Evolutionary conservation across 768 basidiomycete species (phyloP).

Genomic region (Ephemerocybe angulata): DNA sequence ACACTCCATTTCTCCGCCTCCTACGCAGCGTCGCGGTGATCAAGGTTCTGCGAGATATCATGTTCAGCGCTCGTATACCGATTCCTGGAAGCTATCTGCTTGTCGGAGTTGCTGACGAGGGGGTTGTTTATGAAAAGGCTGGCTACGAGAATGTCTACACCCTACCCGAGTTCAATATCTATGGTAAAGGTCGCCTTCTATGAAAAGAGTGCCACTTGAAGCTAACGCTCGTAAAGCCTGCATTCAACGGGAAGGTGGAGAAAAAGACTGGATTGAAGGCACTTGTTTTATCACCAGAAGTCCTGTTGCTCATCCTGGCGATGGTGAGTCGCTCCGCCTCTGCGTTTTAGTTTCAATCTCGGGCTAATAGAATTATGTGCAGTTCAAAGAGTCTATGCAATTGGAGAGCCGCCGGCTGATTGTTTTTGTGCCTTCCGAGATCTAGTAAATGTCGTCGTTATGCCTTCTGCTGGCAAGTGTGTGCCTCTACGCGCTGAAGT

Average conservation of each 20-base stretch:
- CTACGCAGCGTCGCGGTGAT: conserved; percentile 58
- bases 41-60: conserved; percentile 67
- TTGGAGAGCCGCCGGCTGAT: too few relatives aligned
- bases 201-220: neutral
- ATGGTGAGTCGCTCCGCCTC: too few relatives aligned
- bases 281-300: conserved; percentile 62
- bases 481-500: too few relatives aligned
- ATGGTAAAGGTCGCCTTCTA: conserved; percentile 42
- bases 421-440: too few relatives aligned
- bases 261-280: conserved; percentile 58
- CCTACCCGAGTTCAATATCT: conserved; percentile 58
- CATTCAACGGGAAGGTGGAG: conserved; percentile 44
- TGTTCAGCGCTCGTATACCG: conserved; percentile 69
- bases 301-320: conserved; percentile 74
- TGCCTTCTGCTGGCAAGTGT: too few relatives aligned
- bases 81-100: conserved; percentile 66
- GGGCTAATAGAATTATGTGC: too few relatives aligned
- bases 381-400: too few relatives aligned
- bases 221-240: conserved; percentile 41
- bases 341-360: too few relatives aligned
- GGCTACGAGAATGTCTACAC: conserved; percentile 52
- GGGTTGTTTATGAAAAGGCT: conserved; percentile 51
- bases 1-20: conserved; percentile 55
- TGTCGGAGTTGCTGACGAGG: conserved; percentile 83
- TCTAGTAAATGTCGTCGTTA: too few relatives aligned